Evolutionary conservation across 2,329 filamentous ascomycete species (phyloP), one percentile per base, ranked within the genome.

Genomic region (Penicillium palitans): DNA sequence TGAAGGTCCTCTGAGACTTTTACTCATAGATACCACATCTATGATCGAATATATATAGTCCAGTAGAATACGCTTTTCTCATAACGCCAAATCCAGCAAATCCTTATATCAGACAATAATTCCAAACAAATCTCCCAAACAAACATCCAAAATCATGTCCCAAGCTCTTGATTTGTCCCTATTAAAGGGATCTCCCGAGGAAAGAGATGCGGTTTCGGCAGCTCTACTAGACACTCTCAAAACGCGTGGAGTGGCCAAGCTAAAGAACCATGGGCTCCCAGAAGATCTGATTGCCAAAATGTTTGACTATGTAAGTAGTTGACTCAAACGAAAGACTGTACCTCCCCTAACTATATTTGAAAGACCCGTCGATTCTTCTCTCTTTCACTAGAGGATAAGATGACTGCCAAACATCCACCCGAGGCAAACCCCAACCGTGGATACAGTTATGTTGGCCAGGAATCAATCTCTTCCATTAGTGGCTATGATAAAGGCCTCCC

Each of bases 221-320:
- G 49, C 51, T 2, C 52, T 66, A 4, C 59, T 66, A 12, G 17
- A 52, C 2, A 58, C 49, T 5, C 54, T 65, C 2, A 64, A 66
- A 44, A 64, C 59, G 12, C 61, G 61, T 1, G 61, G 61, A 29
- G 61, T 15, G 13, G 63, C 55, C 52, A 63, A 60, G 13, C 21
- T 65, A 29, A 61, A 62, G 49, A 65, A 66, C 41, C 64, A 66
- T 29, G 61, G 61, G n/a, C 55, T 66, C 4, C 56, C 64, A 0
- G 59, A 59, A 27, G 42, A 62, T 6, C 50, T 59, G 3, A 51
- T 62, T 40, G 25, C 57, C 12, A 37, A 62, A 2, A 48, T 65
- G 24, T 64, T 66, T 57, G 59, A 65, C 35, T 52, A 52, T 13
- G 63, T 62, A 10, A 51, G 57, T 47, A 50, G 55, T 49, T 31